Evolutionary conservation across 108 stramenopile genomes (phyloP).

Genomic region (Conticribra weissflogii): DNA sequence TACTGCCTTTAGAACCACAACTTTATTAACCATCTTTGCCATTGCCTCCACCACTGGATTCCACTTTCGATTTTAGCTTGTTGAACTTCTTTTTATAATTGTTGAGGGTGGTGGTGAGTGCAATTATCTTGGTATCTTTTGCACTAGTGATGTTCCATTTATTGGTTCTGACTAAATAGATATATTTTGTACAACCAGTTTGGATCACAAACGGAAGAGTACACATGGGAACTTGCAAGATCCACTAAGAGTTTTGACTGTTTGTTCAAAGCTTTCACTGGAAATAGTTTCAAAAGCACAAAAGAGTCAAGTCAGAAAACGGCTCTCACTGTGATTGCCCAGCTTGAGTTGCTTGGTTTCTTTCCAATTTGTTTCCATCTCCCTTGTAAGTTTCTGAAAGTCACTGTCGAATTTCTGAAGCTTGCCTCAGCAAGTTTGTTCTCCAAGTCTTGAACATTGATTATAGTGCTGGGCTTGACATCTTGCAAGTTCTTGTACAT

Average conservation of each 20-base stretch:
- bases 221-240: background rate
- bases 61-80: too few species aligned
- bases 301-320: conserved; percentile 14
- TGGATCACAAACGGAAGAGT: background rate
- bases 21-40: too few species aligned
- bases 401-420: too few species aligned
- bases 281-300: conserved; percentile 2
- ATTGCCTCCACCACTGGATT: background rate
- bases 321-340: conserved; percentile 1
- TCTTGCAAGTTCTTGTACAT: too few species aligned
- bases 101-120: background rate
- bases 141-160: background rate
- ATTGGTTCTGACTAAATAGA: background rate
- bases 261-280: conserved; percentile 1
- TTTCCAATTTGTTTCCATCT: too few species aligned
- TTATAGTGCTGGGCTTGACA: too few species aligned
- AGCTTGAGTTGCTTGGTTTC: conserved; percentile 1
- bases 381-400: too few species aligned
- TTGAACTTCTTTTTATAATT: background rate
- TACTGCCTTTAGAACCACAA: too few species aligned
- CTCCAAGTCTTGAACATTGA: too few species aligned
- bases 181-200: background rate
- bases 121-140: background rate
- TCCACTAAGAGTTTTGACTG: background rate
- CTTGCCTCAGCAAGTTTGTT: too few species aligned